Percentiles rank a stretch among this genome's conserved stretches.
Evolutionary conservation across 1,284 basidiomycete genomes (phyloP).

Genomic region (Leccinum idahoense): DNA sequence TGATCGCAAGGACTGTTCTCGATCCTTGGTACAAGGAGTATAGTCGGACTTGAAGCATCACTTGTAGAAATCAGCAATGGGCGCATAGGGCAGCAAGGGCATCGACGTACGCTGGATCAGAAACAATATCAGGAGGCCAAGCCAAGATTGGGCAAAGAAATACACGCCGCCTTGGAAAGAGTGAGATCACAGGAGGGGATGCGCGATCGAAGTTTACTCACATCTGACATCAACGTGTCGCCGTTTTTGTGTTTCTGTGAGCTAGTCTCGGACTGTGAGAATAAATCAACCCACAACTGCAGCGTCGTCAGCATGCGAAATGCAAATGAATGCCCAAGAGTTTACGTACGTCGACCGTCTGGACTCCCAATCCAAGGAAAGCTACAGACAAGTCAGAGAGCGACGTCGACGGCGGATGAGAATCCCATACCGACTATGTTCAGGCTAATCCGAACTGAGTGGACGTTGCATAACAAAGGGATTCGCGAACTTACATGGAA

Average conservation of each 20-base stretch:
- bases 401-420: neutral
- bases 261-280: neutral
- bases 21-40: neutral
- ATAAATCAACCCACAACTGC: neutral
- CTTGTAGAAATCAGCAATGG: neutral
- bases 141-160: neutral
- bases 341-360: neutral
- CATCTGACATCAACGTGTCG: neutral
- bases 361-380: slow-evolving; percentile 6
- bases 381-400: slow-evolving; percentile 1
- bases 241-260: neutral
- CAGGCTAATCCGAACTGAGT: slow-evolving; percentile 5
- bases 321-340: neutral
- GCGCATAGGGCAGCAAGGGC: neutral
- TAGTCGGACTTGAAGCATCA: slow-evolving; percentile 2
- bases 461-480: neutral
- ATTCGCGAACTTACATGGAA: slow-evolving; percentile 9
- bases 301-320: neutral
- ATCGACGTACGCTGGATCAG: neutral
- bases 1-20: neutral
- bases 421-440: slow-evolving; percentile 6
- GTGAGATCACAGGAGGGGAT: neutral
- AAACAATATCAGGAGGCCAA: neutral
- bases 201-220: neutral
- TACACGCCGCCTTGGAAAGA: neutral